Evolutionary conservation across 495 filamentous ascomycete genomes (phyloP), one percentile per base, ranked within the genome.

Genomic region (Letharia columbiana): DNA sequence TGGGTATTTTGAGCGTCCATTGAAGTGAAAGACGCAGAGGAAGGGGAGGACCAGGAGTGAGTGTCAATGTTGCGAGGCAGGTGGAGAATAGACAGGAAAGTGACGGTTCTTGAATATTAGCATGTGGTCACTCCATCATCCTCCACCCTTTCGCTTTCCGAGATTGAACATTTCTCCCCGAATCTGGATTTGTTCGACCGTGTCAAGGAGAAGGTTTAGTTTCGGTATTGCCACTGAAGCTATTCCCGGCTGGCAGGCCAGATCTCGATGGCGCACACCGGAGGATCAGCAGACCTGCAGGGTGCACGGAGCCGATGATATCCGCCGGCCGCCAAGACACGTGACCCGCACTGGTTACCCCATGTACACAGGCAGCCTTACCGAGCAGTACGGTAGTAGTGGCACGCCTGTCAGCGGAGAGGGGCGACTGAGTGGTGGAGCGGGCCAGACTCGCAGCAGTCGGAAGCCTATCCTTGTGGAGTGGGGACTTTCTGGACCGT

Each of bases 1-100:
- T 18, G 70, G 66, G 1, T 66, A 70, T 66, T 74, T 74, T 44
- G 69, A 67, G 68, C 71, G 72, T 70, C 72, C 72, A 42, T 63
- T 74, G 62, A 69, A 61, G 56, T 73, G 58, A 66, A 35, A 13
- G 31, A 35, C 12, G 1, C 10, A 11, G 23, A 54, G 11, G 49
- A 54, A 15, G 7, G 12, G 11, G 4, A 10, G n/a, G 23, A 54
- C 35, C 35, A 35, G 11, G 4, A 8, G 17, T 6, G 49, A n/a
- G 20, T 23, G n/a, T n/a, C 8, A 2, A 28, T 50, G 2, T 4
- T 23, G 6, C 5, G 7, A 10, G 4, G 18, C 3, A 8, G 9
- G 47, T 23, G 28, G 8, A 9, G 47, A 50, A 7, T 11, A 9
- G n/a, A 49, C 20, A 49, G 45, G 7, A 49, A 1, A 9, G 18